A percentile compares a stretch with the other conserved stretches of the same genome.
Conservation (phyloP, 2,329 filamentous ascomycete genomes). For the Cadophora gregata region DNA sequence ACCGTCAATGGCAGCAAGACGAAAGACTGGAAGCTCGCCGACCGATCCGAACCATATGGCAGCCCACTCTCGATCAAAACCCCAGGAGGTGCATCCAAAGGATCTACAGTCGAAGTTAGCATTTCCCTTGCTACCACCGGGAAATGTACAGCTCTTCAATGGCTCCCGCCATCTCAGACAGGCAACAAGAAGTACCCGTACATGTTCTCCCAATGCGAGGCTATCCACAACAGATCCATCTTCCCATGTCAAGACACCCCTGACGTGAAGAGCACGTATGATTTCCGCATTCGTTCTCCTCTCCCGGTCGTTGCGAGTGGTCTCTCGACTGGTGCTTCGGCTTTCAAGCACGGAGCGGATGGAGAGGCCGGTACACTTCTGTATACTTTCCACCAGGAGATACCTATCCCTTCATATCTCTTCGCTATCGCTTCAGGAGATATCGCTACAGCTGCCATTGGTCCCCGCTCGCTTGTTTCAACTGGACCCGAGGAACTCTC, state of each 20-base stretch:
- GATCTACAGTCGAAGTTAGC: slow-evolving; percentile 59
- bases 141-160: slow-evolving; percentile 90
- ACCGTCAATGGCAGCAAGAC: slow-evolving; percentile 68
- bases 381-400: slow-evolving; percentile 87
- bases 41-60: slow-evolving; percentile 75
- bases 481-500: slow-evolving; percentile 87
- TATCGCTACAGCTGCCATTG: slow-evolving; percentile 83
- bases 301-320: slow-evolving; percentile 93
- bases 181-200: slow-evolving; percentile 96
- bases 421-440: slow-evolving; percentile 92
- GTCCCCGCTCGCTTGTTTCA: slow-evolving; percentile 82
- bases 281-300: slow-evolving; percentile 84
- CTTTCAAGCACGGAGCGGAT: slow-evolving; percentile 57
- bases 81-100: slow-evolving; percentile 59
- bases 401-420: slow-evolving; percentile 92
- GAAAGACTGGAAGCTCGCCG: slow-evolving; percentile 68
- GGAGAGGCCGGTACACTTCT: slow-evolving; percentile 61
- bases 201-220: slow-evolving; percentile 98
- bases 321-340: slow-evolving; percentile 61
- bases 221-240: slow-evolving; percentile 90
- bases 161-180: slow-evolving; percentile 92
- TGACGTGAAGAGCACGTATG: slow-evolving; percentile 94
- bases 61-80: slow-evolving; percentile 71
- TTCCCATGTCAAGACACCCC: slow-evolving; percentile 98
- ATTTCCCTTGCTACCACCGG: slow-evolving; percentile 82